Evolutionary conservation across 2,329 filamentous ascomycete species (phyloP).

Genomic region (Aspergillus ochraceus): DNA sequence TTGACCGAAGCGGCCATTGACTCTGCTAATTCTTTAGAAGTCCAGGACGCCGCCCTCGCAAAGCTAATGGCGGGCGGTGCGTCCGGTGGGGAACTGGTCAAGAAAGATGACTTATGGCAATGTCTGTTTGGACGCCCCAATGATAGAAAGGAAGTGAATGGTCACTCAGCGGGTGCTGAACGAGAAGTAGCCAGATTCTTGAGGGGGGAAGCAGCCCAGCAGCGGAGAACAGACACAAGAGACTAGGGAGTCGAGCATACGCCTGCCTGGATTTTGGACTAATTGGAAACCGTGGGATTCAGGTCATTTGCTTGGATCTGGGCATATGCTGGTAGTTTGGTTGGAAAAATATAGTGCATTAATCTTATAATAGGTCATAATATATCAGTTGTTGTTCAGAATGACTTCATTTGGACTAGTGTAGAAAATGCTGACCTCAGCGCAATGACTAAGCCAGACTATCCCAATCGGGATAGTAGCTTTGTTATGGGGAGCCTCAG

Average conservation of each 20-base stretch:
- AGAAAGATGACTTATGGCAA: conserved; percentile 78
- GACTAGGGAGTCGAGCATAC: neutral
- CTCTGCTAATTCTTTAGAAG: conserved; percentile 78
- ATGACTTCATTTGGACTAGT: neutral
- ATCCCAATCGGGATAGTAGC: conserved; percentile 14
- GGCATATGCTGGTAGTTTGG: neutral
- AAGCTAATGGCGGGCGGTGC: conserved; percentile 70
- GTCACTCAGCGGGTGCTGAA: conserved; percentile 28
- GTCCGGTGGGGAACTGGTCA: conserved; percentile 75
- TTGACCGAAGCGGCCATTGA: conserved; percentile 67
- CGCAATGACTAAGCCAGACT: conserved; percentile 18
- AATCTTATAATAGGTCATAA: too few relatives aligned
- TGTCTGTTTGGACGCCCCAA: conserved; percentile 72
- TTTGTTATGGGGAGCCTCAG: conserved; percentile 10
- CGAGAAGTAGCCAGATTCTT: conserved; percentile 52
- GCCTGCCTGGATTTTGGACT: too few relatives aligned
- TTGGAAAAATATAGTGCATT: too few relatives aligned
- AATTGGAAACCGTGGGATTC: too few relatives aligned
- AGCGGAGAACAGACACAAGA: conserved; percentile 27
- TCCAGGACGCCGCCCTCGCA: conserved; percentile 70
- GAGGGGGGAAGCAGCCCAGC: conserved; percentile 57
- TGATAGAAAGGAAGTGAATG: conserved; percentile 20
- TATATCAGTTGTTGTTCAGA: too few relatives aligned
- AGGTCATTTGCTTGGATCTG: too few relatives aligned
- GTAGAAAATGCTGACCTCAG: neutral